A percentile compares a stretch with the other conserved stretches of the same genome.
Evolutionary conservation across 345 rosid genomes (phyloP).

Genomic region (Melaleuca quinquenervia): DNA sequence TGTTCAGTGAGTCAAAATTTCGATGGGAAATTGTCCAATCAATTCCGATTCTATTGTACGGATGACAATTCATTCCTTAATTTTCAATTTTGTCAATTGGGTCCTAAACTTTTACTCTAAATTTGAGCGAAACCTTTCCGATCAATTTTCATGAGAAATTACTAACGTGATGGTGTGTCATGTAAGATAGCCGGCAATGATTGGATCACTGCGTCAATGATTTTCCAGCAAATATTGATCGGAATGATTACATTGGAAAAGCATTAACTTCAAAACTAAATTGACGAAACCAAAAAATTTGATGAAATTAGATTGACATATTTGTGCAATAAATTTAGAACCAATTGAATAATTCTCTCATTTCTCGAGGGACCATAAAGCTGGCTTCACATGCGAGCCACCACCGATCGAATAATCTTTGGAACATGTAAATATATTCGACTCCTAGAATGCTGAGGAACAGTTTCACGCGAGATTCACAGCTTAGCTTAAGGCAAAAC

Average conservation of each 20-base stretch:
- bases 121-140: too few relatives aligned
- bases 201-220: accelerated
- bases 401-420: not conserved
- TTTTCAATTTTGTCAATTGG: not conserved
- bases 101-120: too few relatives aligned
- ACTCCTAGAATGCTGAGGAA: not conserved
- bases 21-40: not conserved
- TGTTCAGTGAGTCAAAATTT: not conserved
- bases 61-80: not conserved
- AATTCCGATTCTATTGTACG: not conserved
- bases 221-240: accelerated
- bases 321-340: not conserved
- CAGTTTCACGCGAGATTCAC: not conserved
- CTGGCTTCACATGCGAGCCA: not conserved
- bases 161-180: accelerated
- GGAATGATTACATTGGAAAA: accelerated
- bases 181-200: accelerated
- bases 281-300: accelerated
- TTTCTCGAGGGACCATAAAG: not conserved
- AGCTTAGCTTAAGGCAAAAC: not conserved
- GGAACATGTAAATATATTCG: not conserved
- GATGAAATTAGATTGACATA: accelerated
- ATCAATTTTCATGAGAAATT: accelerated
- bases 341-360: accelerated
- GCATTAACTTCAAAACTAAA: accelerated